Evolutionary conservation across 768 basidiomycete species (phyloP).

Genomic region (Tephrocybe sp.): DNA sequence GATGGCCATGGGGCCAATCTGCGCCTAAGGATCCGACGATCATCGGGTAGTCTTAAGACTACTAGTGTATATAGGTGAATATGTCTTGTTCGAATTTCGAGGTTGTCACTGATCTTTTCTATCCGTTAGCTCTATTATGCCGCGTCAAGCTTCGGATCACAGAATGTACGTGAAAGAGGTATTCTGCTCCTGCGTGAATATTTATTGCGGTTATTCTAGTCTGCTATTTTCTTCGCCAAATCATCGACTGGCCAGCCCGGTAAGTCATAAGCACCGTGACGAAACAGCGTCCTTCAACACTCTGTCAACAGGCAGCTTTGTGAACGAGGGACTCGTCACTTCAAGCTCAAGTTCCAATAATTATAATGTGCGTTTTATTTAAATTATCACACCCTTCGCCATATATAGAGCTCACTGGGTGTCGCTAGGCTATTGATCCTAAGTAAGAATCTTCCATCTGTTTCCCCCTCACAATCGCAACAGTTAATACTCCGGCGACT

Average conservation of each 20-base stretch:
- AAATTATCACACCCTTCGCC: too few relatives aligned
- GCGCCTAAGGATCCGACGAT: too few relatives aligned
- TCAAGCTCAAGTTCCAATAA: constrained; percentile 37
- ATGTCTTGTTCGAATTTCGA: too few relatives aligned
- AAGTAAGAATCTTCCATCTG: neutral
- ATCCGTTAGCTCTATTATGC: constrained; percentile 44
- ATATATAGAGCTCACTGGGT: too few relatives aligned
- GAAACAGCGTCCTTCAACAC: neutral
- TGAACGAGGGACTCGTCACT: constrained; percentile 47
- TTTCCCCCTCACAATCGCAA: neutral
- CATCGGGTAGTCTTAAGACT: too few relatives aligned
- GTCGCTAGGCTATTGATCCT: constrained; percentile 13
- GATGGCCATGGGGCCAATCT: too few relatives aligned
- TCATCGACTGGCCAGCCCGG: constrained; percentile 48
- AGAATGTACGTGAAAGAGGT: constrained; percentile 41
- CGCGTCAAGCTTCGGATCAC: constrained; percentile 54
- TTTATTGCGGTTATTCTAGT: constrained; percentile 25
- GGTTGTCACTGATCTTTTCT: too few relatives aligned
- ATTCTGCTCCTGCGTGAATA: neutral
- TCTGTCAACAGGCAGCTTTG: constrained; percentile 35
- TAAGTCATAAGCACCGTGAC: constrained; percentile 15
- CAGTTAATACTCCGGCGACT: too few relatives aligned
- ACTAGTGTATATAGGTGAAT: too few relatives aligned
- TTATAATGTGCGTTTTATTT: constrained; percentile 36
- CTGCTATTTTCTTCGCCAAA: constrained; percentile 55